Conservation (phyloP, 2,329 filamentous ascomycete genomes). For the Colletotrichum brevisporum region DNA sequence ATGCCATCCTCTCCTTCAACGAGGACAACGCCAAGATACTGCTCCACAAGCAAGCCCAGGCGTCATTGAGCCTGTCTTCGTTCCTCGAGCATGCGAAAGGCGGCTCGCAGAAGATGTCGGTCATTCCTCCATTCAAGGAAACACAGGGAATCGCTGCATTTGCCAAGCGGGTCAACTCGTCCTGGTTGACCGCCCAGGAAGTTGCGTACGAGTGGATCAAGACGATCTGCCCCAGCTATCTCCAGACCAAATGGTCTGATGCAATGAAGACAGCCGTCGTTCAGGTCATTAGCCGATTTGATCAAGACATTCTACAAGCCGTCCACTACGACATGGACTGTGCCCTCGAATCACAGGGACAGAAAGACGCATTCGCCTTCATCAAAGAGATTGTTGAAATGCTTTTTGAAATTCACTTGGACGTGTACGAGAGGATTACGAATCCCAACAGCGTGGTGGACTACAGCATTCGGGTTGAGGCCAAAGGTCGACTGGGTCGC, state of each 20-base stretch:
- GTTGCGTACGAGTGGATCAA: slow-evolving; percentile 72
- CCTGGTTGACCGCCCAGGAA: slow-evolving; percentile 70
- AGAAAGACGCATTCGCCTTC: slow-evolving; percentile 16
- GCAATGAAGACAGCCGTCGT: slow-evolving; percentile 69
- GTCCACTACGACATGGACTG: slow-evolving; percentile 58
- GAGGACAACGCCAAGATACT: slow-evolving; percentile 68
- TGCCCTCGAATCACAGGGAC: slow-evolving; percentile 1
- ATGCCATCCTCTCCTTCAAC: slow-evolving; percentile 63
- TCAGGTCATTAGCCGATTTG: slow-evolving; percentile 68
- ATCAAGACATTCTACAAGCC: slow-evolving; percentile 65
- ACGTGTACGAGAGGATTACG: slow-evolving; percentile 71
- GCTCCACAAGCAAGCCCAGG: slow-evolving; percentile 66
- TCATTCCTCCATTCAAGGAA: slow-evolving; percentile 66
- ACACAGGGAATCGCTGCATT: slow-evolving; percentile 67
- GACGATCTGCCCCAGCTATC: slow-evolving; percentile 65
- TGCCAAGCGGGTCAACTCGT: slow-evolving; percentile 61
- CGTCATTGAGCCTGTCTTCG: slow-evolving; percentile 68
- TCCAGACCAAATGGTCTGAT: slow-evolving; percentile 70
- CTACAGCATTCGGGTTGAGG: slow-evolving; percentile 61
- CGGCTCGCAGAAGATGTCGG: slow-evolving; percentile 63
- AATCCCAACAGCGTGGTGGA: slow-evolving; percentile 70
- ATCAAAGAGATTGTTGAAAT: slow-evolving; percentile 63
- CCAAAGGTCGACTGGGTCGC: slow-evolving; percentile 63
- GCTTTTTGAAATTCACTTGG: slow-evolving; percentile 73
- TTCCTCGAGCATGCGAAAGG: slow-evolving; percentile 76